A percentile compares a stretch with the other conserved stretches of the same genome.
Conservation (phyloP, 179 eudicot genomes). For the Silene coronaria region DNA sequence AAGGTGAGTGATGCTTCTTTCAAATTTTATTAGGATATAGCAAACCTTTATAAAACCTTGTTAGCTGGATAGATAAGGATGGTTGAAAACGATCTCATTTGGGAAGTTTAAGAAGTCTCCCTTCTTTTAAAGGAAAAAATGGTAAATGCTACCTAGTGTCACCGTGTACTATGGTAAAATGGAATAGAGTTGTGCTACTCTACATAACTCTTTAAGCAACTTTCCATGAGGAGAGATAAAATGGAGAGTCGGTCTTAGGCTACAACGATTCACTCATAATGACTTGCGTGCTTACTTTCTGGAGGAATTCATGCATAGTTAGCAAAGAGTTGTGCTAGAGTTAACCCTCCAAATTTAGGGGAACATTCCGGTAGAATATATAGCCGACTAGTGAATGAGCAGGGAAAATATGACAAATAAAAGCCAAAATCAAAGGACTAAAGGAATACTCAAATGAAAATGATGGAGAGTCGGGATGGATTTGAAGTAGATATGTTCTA, state of each 20-base stretch:
- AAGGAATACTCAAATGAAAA: no score
- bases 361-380: no score
- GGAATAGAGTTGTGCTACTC: not conserved
- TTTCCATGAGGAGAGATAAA: not conserved
- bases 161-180: not conserved
- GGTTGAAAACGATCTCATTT: not conserved
- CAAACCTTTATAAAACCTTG: not conserved
- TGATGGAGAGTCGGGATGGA: no score
- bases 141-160: no score
- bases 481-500: no score
- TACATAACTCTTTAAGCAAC: no score
- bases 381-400: no score
- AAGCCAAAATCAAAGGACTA: no score
- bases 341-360: no score
- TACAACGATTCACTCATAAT: not conserved
- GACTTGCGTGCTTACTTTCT: not conserved
- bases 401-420: no score
- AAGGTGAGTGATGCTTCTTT: conserved; percentile 52
- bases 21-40: not conserved
- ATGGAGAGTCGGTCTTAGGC: not conserved
- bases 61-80: not conserved
- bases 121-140: not conserved
- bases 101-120: conserved; percentile 2
- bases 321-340: not conserved
- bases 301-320: not conserved